These are phyloP conservation scores for Pleurozium schreberi DNA, from an alignment of 225 moss, liverwort and hornwort genomes.

Conservation along the genomic window DNA sequence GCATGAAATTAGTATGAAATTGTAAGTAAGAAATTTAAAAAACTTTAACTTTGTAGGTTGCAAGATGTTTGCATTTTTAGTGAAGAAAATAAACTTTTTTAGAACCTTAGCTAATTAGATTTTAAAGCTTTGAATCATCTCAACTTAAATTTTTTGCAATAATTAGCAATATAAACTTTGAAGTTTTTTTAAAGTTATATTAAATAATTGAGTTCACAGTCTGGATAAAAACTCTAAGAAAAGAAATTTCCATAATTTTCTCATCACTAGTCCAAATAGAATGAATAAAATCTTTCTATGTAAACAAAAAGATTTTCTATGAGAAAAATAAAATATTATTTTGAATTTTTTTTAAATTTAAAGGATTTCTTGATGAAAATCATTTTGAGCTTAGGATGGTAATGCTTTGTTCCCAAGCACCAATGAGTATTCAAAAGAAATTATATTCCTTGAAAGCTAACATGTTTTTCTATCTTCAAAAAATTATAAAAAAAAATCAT, in stretches of 20 bases:
- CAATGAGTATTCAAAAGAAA: background rate
- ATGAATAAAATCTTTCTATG: no score
- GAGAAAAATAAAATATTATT: background rate
- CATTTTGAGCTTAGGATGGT: fast-evolving
- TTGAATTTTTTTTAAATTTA: no score
- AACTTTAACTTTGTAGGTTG: background rate
- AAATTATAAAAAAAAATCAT: background rate
- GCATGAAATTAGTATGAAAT: background rate
- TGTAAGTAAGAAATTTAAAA: background rate
- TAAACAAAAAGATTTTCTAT: no score
- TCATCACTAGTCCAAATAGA: no score
- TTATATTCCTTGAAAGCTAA: background rate
- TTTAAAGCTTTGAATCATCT: background rate
- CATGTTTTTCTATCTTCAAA: background rate
- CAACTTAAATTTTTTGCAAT: no score
- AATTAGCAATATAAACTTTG: no score
- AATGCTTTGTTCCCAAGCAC: background rate
- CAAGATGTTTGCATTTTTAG: background rate
- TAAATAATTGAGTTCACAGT: background rate
- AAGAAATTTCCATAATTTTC: background rate
- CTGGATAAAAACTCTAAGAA: background rate
- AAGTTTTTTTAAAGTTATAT: no score
- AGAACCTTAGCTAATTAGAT: background rate
- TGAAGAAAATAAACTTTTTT: background rate
- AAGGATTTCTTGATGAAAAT: no score